Evolutionary conservation across 2,329 filamentous ascomycete genomes (phyloP).

Genomic region (Scedosporium boydii): DNA sequence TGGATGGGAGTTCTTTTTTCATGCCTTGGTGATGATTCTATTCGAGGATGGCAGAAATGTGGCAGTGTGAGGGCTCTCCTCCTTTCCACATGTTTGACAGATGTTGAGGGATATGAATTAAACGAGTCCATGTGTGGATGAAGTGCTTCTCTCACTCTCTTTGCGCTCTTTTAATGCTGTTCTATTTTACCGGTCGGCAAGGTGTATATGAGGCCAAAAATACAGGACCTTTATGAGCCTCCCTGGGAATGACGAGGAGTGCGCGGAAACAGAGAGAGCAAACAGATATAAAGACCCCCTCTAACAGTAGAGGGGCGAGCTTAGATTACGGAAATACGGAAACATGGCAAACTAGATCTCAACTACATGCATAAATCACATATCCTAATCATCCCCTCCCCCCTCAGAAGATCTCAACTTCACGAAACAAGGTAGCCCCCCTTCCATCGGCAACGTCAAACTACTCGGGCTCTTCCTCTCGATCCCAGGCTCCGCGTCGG

Average conservation of each 20-base stretch:
- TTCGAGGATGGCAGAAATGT: not conserved
- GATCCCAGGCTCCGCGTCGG: conserved; percentile 27
- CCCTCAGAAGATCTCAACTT: conserved; percentile 3
- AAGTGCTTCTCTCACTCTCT: too few species aligned
- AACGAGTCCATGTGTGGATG: not conserved
- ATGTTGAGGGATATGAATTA: not conserved
- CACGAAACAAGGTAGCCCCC: conserved; percentile 41
- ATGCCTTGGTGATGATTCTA: not conserved
- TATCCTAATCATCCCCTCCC: not conserved
- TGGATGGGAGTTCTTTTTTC: not conserved
- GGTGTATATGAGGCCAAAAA: not conserved
- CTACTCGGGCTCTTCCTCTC: conserved; percentile 50
- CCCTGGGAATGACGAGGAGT: not conserved
- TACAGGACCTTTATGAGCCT: not conserved
- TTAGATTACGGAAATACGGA: too few species aligned
- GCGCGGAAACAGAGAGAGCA: too few species aligned
- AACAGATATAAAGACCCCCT: too few species aligned
- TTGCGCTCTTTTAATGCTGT: too few species aligned
- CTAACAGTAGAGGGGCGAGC: too few species aligned
- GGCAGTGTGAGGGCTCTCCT: not conserved
- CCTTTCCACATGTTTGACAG: not conserved
- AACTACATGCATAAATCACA: not conserved
- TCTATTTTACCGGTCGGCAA: too few species aligned
- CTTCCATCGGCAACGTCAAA: conserved; percentile 55
- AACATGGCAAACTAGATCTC: too few species aligned